These are phyloP conservation scores for Solanum sitiens DNA, from an alignment of 257 asterid genomes.

Conservation along the genomic window DNA sequence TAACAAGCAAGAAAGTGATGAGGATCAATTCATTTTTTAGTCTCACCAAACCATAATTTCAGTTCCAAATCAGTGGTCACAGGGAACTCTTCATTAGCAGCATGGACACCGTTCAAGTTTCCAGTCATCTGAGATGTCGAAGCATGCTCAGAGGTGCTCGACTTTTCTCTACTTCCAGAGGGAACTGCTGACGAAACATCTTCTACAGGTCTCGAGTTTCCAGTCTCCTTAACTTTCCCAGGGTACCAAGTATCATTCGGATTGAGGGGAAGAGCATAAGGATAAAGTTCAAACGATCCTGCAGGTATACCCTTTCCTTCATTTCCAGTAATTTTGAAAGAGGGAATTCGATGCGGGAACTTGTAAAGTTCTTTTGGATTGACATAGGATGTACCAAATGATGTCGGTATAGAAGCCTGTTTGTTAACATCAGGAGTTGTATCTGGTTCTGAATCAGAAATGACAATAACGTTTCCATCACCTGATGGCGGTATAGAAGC, in stretches of 20 bases:
- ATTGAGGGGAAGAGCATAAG: constrained; percentile 1
- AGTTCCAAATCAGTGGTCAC: not conserved
- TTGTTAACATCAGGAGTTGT: not conserved
- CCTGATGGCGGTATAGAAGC: not conserved
- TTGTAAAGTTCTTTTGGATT: constrained; percentile 25
- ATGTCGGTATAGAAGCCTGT: not conserved
- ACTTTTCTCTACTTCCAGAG: not conserved
- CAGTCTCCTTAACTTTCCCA: constrained; percentile 5
- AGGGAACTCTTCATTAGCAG: not conserved
- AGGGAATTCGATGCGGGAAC: constrained; percentile 56
- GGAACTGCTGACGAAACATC: not conserved
- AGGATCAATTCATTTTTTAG: constrained; percentile 12
- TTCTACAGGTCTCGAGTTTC: constrained; percentile 7
- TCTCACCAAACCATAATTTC: not conserved
- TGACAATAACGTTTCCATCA: constrained; percentile 20
- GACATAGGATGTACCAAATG: constrained; percentile 9
- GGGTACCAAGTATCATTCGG: constrained; percentile 20
- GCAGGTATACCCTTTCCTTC: constrained; percentile 58
- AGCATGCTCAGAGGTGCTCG: not conserved
- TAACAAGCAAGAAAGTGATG: not conserved
- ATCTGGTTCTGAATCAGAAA: constrained; percentile 24
- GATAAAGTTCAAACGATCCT: constrained; percentile 77
- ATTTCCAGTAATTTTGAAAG: constrained; percentile 34
- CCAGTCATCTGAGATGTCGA: not conserved
- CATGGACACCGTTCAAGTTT: not conserved